Evolutionary conservation across 169 alveolate species (phyloP), one percentile per base, ranked within the genome.

Genomic region (Nephromyces sp.): DNA sequence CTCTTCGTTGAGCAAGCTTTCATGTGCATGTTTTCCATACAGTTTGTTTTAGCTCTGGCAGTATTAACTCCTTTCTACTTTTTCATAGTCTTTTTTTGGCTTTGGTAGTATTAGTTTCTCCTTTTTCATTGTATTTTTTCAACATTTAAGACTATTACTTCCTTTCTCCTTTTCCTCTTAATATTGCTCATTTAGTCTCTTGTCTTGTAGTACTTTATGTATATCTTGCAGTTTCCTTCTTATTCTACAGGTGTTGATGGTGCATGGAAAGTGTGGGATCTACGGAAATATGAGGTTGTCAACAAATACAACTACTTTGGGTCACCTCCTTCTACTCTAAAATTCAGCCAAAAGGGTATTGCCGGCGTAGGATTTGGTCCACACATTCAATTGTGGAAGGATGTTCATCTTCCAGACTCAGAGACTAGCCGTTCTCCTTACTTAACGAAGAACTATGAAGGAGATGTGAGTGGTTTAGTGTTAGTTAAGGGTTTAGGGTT

Each of bases 201-300:
- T n/a, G n/a, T n/a, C n/a, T n/a, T n/a, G n/a, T n/a, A n/a, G n/a
- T n/a, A n/a, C n/a, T n/a, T n/a, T n/a, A n/a, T n/a, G n/a, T n/a
- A n/a, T n/a, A n/a, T n/a, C n/a, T n/a, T n/a, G n/a, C n/a, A n/a
- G n/a, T n/a, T n/a, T n/a, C n/a, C 15, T n/a, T 62, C 15, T 72
- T 30, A 51, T 21, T 15, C 3, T 32, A 5, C 84, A 82, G 88
- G 89, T 0, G 70, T 52, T n/a, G 89, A 84, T 75, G 83, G 89
- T 30, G 63, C 80, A 65, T 77, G 90, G 84, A 87, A 88, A 75
- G 90, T 93, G 30, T 93, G 93, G 94, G 98, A 94, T 80, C 74
- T 91, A 6, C 83, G 98, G 65, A 90, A 84, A 63, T 82, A 82
- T 66, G 83, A 79, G 76, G 69, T 77, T 22, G 43, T 79, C 5